Percentiles rank a stretch among this genome's conserved stretches.
Evolutionary conservation across 257 asterid genomes (phyloP).

Genomic region (Linaria vulgaris): DNA sequence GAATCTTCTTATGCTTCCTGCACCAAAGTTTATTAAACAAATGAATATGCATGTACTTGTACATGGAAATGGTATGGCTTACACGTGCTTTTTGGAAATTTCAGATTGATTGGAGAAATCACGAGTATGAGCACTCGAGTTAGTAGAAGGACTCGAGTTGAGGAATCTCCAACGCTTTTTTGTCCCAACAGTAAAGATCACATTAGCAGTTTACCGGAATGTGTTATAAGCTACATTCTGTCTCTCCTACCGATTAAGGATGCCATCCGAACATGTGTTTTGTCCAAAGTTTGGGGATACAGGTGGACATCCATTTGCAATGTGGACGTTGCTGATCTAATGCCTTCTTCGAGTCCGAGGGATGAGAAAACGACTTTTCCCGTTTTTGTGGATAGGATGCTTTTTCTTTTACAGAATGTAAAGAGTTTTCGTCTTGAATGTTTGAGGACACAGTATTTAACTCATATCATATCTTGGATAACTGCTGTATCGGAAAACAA

Average conservation of each 20-base stretch:
- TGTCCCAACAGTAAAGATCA: not conserved
- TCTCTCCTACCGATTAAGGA: conserved; percentile 6
- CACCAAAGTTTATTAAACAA: no score
- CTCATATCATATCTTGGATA: not conserved
- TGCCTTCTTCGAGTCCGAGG: not conserved
- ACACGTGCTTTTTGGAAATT: not conserved
- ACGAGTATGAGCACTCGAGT: not conserved
- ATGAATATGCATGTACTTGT: no score
- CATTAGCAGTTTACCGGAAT: conserved; percentile 7
- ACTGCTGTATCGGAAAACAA: not conserved
- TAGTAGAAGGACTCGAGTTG: not conserved
- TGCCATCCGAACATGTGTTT: conserved; percentile 10
- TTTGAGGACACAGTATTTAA: not conserved
- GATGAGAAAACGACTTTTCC: not conserved
- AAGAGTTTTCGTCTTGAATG: not conserved
- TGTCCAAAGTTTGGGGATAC: conserved; percentile 9
- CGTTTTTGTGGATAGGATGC: conserved; percentile 8
- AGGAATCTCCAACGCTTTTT: not conserved
- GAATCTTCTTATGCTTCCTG: no score
- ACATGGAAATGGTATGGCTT: no score
- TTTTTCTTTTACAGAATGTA: not conserved
- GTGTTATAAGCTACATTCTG: not conserved
- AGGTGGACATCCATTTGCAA: conserved; percentile 14
- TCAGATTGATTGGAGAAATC: not conserved
- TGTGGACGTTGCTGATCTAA: not conserved